Evolutionary conservation across 208 protist genomes (phyloP), one percentile per base, ranked within the genome.

Genomic region (Wallacemonas sp.): DNA sequence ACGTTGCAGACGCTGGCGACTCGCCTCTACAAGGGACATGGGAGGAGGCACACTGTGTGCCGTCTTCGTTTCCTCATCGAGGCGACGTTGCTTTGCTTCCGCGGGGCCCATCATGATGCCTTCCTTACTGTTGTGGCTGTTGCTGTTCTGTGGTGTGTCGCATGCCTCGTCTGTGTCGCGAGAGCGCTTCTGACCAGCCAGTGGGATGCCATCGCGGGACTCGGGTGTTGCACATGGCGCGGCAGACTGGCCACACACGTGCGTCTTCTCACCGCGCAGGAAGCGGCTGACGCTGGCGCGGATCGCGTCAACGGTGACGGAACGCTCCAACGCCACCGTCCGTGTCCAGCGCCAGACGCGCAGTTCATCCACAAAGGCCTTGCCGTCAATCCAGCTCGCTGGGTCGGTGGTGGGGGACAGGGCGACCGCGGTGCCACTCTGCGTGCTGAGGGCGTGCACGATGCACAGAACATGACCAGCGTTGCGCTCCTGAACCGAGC

Each of bases 271-370:
- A 12, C 16, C 6, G 47, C 24, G 16, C 3, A 88, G 67, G 47
- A 80, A 83, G 3, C n/a, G 2, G 17, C 70, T 57, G 5, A 81
- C 77, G 2, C 61, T 36, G 1, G 16, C 17, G 29, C 55, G 46
- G n/a, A 88, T 38, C 32, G 65, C 63, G 0, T 62, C 21, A 11
- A 38, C 39, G 5, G 65, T 65, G 26, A 79, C 43, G 12, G 46
- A 44, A 32, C 68, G 68, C 33, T 67, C 73, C 29, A 76, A 73
- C 2, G 86, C 85, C 60, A 83, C 78, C 0, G 61, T 63, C 14
- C 87, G 86, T 34, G 91, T 64, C 87, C 90, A 95, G 0, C 90
- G 87, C 87, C 90, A 95, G 68, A 95, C 73, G 58, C 86, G 84
- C 73, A 95, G 71, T 62, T 95, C 86, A 60, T 95, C 83, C 30